Percentiles rank a stretch among this genome's conserved stretches.
phyloP scores from a whole-genome alignment of 352 stramenopile genomes.

The Globisporangium perplexum region DNA sequence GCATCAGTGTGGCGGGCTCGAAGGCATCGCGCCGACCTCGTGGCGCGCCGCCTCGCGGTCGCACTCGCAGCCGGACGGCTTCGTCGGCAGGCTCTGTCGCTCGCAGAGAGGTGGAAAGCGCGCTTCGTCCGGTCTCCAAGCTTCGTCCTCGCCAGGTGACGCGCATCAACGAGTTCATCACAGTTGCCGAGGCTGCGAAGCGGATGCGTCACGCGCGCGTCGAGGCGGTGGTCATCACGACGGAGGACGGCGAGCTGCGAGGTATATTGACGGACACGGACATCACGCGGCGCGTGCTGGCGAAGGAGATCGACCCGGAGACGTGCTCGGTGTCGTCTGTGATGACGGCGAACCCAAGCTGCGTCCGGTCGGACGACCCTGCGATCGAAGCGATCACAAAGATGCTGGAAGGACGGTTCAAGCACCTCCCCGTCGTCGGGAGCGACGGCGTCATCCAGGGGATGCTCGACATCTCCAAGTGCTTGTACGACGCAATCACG shows the following conservation, averaged over 20 bases:
- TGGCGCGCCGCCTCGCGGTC: slow-evolving; percentile 21
- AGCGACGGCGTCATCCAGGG: slow-evolving; percentile 62
- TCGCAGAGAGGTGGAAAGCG: slow-evolving; percentile 52
- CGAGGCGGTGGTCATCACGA: slow-evolving; percentile 84
- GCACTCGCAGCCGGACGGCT: slow-evolving; percentile 31
- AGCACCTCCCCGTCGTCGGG: slow-evolving; percentile 80
- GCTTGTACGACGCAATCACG: slow-evolving; percentile 83
- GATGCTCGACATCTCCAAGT: slow-evolving; percentile 90
- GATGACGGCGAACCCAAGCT: slow-evolving; percentile 82
- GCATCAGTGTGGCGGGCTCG: slow-evolving; percentile 54
- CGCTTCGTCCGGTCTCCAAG: slow-evolving; percentile 72
- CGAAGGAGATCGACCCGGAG: slow-evolving; percentile 75
- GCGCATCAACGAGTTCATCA: slow-evolving; percentile 84
- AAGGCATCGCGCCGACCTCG: slow-evolving; percentile 27
- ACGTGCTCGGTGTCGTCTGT: slow-evolving; percentile 72
- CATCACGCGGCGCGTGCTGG: slow-evolving; percentile 77
- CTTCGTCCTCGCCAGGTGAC: slow-evolving; percentile 75
- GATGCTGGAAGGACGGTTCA: slow-evolving; percentile 87
- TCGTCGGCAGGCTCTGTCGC: slow-evolving; percentile 45
- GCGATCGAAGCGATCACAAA: slow-evolving; percentile 86
- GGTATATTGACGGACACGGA: slow-evolving; percentile 87
- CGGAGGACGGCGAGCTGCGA: slow-evolving; percentile 70
- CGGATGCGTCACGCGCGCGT: slow-evolving; percentile 78
- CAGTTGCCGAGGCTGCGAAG: slow-evolving; percentile 74
- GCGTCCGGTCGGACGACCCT: slow-evolving; percentile 72